Evolutionary conservation across 2,329 filamentous ascomycete genomes (phyloP).

Genomic region (Alternaria hordeiaustralica): DNA sequence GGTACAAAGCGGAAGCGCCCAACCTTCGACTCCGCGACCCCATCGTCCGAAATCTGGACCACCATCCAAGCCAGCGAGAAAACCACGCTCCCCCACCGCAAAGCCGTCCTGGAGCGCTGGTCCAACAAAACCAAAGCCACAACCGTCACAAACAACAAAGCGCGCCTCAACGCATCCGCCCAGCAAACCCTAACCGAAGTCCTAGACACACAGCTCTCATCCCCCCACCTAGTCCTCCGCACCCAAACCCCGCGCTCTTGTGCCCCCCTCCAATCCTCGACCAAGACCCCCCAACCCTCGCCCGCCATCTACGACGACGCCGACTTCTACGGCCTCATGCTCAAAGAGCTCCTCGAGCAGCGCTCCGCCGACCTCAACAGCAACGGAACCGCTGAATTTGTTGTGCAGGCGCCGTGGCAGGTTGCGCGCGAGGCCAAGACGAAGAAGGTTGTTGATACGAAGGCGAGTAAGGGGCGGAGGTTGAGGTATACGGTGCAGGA

Average conservation of each 20-base stretch:
- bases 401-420: conserved; percentile 60
- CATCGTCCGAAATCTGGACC: conserved; percentile 73
- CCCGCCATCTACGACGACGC: conserved; percentile 84
- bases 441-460: conserved; percentile 85
- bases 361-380: conserved; percentile 69
- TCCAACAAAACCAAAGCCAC: conserved; percentile 75
- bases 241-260: conserved; percentile 77
- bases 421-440: conserved; percentile 81
- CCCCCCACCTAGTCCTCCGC: conserved; percentile 71
- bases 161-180: conserved; percentile 65
- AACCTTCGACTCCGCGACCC: conserved; percentile 60
- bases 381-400: conserved; percentile 56
- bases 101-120: conserved; percentile 86
- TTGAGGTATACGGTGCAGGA: conserved; percentile 94
- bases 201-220: conserved; percentile 72
- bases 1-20: conserved; percentile 67
- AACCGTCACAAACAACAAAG: conserved; percentile 59
- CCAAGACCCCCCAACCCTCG: conserved; percentile 29
- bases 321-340: conserved; percentile 89
- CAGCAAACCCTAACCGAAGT: conserved; percentile 70
- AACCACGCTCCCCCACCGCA: conserved; percentile 65
- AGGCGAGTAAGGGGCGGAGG: conserved; percentile 93
- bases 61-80: conserved; percentile 72
- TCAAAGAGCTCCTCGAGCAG: conserved; percentile 93
- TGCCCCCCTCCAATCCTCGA: conserved; percentile 70